A percentile compares a stretch with the other conserved stretches of the same genome.
Evolutionary conservation across 2,329 filamentous ascomycete genomes (phyloP).

Genomic region (Botryotinia calthae): DNA sequence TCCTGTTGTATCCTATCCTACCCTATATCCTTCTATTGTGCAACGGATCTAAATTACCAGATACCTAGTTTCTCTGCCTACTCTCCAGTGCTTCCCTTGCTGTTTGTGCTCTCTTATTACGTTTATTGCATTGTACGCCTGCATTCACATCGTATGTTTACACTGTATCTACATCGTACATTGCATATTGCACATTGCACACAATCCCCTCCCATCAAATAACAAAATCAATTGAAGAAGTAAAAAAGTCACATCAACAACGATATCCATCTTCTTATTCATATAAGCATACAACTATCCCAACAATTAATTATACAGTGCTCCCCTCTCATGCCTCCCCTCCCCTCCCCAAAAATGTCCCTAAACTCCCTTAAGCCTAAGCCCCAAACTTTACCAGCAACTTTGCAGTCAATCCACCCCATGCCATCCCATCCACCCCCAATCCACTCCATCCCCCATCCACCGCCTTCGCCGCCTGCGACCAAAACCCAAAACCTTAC

Average conservation of each 20-base stretch:
- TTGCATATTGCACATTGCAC: too few species aligned
- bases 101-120: too few species aligned
- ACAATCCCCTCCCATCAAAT: too few species aligned
- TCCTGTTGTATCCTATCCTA: not conserved
- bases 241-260: too few species aligned
- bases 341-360: not conserved
- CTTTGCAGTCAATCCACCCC: not conserved
- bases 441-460: not conserved
- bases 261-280: not conserved
- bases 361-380: slow-evolving; percentile 1
- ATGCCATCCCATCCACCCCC: not conserved
- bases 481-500: not conserved
- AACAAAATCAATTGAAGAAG: too few species aligned
- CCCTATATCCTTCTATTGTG: not conserved
- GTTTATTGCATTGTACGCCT: not conserved
- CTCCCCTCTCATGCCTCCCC: not conserved
- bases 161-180: too few species aligned
- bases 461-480: not conserved
- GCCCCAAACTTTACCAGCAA: slow-evolving; percentile 1
- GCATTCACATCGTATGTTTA: too few species aligned
- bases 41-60: not conserved
- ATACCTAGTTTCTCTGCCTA: not conserved
- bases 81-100: not conserved
- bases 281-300: not conserved
- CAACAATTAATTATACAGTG: not conserved